Evolutionary conservation across 2,329 filamentous ascomycete species (phyloP).

Genomic region (Arthrobotrys conoides): DNA sequence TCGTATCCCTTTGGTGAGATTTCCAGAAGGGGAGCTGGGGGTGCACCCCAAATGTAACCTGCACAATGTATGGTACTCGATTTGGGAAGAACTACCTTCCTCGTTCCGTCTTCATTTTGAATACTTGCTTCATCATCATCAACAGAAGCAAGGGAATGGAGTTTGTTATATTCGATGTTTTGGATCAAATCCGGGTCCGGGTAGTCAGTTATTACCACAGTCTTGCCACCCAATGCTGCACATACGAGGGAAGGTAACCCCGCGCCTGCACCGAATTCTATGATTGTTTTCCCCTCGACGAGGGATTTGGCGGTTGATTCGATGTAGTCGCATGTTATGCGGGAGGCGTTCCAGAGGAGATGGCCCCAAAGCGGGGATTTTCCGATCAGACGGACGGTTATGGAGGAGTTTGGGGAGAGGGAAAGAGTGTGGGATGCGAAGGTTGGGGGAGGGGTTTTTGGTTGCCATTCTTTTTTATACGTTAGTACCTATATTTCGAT

Average conservation of each 20-base stretch:
- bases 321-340: constrained; percentile 82
- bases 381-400: constrained; percentile 84
- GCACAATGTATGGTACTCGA: constrained; percentile 71
- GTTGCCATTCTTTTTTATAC: constrained; percentile 75
- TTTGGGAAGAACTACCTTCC: constrained; percentile 61
- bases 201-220: constrained; percentile 43
- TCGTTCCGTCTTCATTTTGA: constrained; percentile 18
- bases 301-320: constrained; percentile 76
- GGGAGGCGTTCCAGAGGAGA: constrained; percentile 90
- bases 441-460: constrained; percentile 81
- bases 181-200: constrained; percentile 81
- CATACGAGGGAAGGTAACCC: constrained; percentile 86
- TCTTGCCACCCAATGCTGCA: constrained; percentile 79
- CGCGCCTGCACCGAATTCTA: constrained; percentile 90
- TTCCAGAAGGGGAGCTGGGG: constrained; percentile 73
- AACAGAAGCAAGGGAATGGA: constrained; percentile 68
- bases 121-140: constrained; percentile 1
- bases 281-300: constrained; percentile 78
- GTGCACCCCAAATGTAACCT: constrained; percentile 87
- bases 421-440: constrained; percentile 79
- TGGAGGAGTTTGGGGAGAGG: constrained; percentile 72
- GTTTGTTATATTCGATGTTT: constrained; percentile 83
- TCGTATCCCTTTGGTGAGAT: constrained; percentile 78
- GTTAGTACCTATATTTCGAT: constrained; percentile 9
- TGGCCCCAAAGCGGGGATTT: constrained; percentile 92